phyloP scores from a whole-genome alignment of 1,139 yeast genomes.

The Taphrina confusa region DNA sequence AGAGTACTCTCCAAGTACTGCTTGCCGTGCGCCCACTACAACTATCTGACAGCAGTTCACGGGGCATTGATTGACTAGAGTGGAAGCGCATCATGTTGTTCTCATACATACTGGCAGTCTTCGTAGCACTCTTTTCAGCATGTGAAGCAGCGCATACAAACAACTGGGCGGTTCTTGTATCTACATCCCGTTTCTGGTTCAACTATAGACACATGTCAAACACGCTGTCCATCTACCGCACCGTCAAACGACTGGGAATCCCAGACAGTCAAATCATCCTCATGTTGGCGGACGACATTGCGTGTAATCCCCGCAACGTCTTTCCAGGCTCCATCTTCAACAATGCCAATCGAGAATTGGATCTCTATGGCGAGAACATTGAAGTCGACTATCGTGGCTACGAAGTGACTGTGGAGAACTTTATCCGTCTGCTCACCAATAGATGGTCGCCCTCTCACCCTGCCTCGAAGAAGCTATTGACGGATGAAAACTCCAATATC shows the following conservation, averaged over 20 bases:
- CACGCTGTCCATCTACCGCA: slow-evolving; percentile 87
- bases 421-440: slow-evolving; percentile 78
- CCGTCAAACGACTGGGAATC: slow-evolving; percentile 91
- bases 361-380: slow-evolving; percentile 87
- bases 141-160: slow-evolving; percentile 52
- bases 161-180: slow-evolving; percentile 93
- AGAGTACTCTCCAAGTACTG: no score
- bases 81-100: no score
- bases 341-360: slow-evolving; percentile 90
- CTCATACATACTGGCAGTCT: background rate
- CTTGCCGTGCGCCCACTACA: no score
- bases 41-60: no score
- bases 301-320: slow-evolving; percentile 93
- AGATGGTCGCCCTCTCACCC: slow-evolving; percentile 96
- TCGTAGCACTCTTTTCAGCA: background rate
- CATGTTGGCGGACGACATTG: slow-evolving; percentile 95
- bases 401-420: slow-evolving; percentile 96
- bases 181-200: slow-evolving; percentile 97
- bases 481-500: slow-evolving; percentile 92
- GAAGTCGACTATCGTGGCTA: slow-evolving; percentile 97
- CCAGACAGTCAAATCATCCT: slow-evolving; percentile 96
- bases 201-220: slow-evolving; percentile 97
- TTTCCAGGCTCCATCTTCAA: slow-evolving; percentile 96
- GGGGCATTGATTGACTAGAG: no score
- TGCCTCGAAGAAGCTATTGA: slow-evolving; percentile 79